These are phyloP conservation scores for Nemania serpens DNA, from an alignment of 2,329 filamentous ascomycete species.

Conservation along the genomic window DNA sequence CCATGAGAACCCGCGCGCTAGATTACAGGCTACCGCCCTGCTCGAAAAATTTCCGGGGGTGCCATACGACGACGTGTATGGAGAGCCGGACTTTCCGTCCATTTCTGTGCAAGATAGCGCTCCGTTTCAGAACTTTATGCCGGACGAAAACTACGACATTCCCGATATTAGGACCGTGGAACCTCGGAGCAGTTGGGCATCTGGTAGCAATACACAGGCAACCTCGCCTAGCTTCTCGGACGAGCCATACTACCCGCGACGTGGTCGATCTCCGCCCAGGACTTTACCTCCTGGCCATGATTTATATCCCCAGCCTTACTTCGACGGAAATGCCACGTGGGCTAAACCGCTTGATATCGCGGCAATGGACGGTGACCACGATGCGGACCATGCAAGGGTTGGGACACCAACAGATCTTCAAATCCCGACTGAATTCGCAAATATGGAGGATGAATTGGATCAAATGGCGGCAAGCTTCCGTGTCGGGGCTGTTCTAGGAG, in stretches of 20 bases:
- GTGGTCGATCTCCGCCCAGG: constrained; percentile 60
- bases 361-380: constrained; percentile 26
- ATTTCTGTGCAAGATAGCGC: constrained; percentile 49
- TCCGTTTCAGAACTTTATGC: constrained; percentile 46
- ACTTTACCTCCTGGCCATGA: constrained; percentile 52
- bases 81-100: constrained; percentile 38
- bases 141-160: constrained; percentile 43
- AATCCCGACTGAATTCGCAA: constrained; percentile 21
- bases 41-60: constrained; percentile 67
- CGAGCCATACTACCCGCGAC: constrained; percentile 50
- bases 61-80: constrained; percentile 34
- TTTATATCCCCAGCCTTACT: constrained; percentile 40
- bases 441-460: constrained; percentile 33
- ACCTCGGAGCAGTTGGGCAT: constrained; percentile 51
- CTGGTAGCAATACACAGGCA: constrained; percentile 44
- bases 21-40: constrained; percentile 74
- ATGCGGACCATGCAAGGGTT: constrained; percentile 28
- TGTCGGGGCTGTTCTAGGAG: constrained; percentile 24
- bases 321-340: constrained; percentile 32
- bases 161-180: constrained; percentile 48
- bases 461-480: constrained; percentile 30
- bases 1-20: constrained; percentile 70
- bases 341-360: constrained; percentile 23
- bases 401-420: constrained; percentile 31
- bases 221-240: constrained; percentile 43